Evolutionary conservation across 1,139 yeast genomes (phyloP), one percentile per base, ranked within the genome.

Genomic region (Kodamaea sp.): DNA sequence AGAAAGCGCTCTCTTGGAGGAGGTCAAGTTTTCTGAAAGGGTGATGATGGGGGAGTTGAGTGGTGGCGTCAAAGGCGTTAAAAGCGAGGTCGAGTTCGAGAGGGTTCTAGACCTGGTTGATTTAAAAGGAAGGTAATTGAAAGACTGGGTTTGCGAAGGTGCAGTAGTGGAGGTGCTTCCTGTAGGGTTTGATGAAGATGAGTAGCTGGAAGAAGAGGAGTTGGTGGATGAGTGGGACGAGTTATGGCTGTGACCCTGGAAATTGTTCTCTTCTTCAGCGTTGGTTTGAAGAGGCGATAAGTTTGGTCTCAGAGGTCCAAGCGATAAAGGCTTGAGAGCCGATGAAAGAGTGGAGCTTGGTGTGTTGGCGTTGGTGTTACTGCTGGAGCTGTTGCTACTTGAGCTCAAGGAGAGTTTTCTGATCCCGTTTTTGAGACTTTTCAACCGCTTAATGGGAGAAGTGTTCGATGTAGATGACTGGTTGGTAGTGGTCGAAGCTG

Each of bases 11-110:
- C 57, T 61, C 40, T 63, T 61, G 9, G 60, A 49, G 16, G 48
- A 40, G 6, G 48, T 38, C 32, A 64, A 52, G 43, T 65, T 66
- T 28, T 70, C 76, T 11, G 70, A 58, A 15, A 70, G 50, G 1
- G 73, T 68, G 24, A 70, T 63, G 25, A 68, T 56, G 24, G 76
- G 75, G 20, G 70, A 66, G 24, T 61, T 50, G 25, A 59, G 47
- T 3, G 66, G 61, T 1, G 72, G 68, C 3, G 71, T 64, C 11
- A 64, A 51, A 1, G 70, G 57, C 6, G 57, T 46, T 28, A 43
- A 36, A 11, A 43, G 28, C 11, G 37, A 24, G 10, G 39, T 38
- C 24, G 35, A 32, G 30, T 39, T 44, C 12, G 50, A 46, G 10
- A 43, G 35, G 6, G 46, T 41, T 15, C 47, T 28, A 2, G 47